Conservation (phyloP, 2,329 filamentous ascomycete species). For the Neophaeococcomyces aloes region DNA sequence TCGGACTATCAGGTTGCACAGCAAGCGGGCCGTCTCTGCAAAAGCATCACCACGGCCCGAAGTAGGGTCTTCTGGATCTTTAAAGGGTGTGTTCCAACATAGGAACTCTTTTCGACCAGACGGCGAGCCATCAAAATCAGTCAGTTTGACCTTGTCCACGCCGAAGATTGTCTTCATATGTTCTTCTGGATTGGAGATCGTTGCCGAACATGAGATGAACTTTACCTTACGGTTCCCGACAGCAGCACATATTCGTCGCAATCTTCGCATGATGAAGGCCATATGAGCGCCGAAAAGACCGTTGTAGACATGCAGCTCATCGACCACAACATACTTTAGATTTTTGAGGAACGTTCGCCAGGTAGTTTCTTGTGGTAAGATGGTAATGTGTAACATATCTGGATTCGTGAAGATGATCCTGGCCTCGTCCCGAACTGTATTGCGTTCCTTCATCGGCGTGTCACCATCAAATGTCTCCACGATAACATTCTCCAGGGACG, state of each 20-base stretch:
- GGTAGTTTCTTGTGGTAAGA: conserved; percentile 78
- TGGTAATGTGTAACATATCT: conserved; percentile 92
- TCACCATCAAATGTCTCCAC: conserved; percentile 96
- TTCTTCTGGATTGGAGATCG: conserved; percentile 79
- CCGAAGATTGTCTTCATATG: conserved; percentile 96
- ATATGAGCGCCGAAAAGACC: conserved; percentile 89
- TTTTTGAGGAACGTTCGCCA: conserved; percentile 88
- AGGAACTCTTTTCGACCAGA: conserved; percentile 88
- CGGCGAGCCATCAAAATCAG: conserved; percentile 87
- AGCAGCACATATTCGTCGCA: conserved; percentile 79
- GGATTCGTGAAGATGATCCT: conserved; percentile 95
- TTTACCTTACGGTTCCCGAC: conserved; percentile 75
- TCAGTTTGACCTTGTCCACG: conserved; percentile 65
- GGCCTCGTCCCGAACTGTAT: conserved; percentile 73
- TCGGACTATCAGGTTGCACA: conserved; percentile 77
- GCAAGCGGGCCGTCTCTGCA: conserved; percentile 76
- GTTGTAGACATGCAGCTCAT: conserved; percentile 93
- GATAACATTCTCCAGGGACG: conserved; percentile 60
- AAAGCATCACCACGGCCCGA: conserved; percentile 77
- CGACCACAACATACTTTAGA: conserved; percentile 78
- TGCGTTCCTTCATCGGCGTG: conserved; percentile 70
- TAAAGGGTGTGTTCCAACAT: conserved; percentile 95
- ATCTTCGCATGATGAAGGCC: conserved; percentile 82
- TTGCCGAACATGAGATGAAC: conserved; percentile 94
- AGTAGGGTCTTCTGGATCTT: conserved; percentile 74